Percentiles rank a stretch among this genome's conserved stretches.
These are phyloP conservation scores for Trichoderma atroviride DNA, from an alignment of 2,329 filamentous ascomycete species.

Conservation along the genomic window DNA sequence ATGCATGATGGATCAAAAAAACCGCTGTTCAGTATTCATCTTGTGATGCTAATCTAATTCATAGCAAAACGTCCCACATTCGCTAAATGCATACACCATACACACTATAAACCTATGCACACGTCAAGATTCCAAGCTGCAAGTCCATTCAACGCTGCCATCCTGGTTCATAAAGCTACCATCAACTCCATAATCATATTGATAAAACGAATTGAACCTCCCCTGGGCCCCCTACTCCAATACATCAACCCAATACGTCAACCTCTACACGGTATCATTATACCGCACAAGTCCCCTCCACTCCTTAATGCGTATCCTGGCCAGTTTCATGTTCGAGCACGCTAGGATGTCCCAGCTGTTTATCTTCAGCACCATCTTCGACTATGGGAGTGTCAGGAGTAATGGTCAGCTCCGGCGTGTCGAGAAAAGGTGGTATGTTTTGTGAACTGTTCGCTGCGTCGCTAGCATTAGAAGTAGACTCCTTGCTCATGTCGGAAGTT, in stretches of 20 bases:
- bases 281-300: neutral
- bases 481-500: conserved; percentile 10
- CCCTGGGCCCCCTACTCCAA: neutral
- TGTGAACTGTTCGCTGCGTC: neutral
- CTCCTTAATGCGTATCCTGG: conserved; percentile 1
- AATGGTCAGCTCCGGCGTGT: conserved; percentile 50
- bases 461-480: neutral
- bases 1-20: neutral
- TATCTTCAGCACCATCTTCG: conserved; percentile 42
- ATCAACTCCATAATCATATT: neutral
- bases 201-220: neutral
- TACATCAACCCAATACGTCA: neutral
- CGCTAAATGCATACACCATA: conserved; percentile 13
- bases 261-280: neutral
- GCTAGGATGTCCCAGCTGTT: conserved; percentile 49
- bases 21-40: neutral
- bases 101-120: conserved; percentile 12
- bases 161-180: neutral
- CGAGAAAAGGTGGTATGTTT: conserved; percentile 18
- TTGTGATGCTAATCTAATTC: conserved; percentile 21
- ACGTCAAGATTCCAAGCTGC: conserved; percentile 7
- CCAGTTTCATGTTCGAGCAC: conserved; percentile 26
- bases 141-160: neutral
- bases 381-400: conserved; percentile 54
- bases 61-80: conserved; percentile 1